Percentiles rank a stretch among this genome's conserved stretches.
Evolutionary conservation across 495 filamentous ascomycete genomes (phyloP).

Genomic region (Thermothielavioides terrestris): DNA sequence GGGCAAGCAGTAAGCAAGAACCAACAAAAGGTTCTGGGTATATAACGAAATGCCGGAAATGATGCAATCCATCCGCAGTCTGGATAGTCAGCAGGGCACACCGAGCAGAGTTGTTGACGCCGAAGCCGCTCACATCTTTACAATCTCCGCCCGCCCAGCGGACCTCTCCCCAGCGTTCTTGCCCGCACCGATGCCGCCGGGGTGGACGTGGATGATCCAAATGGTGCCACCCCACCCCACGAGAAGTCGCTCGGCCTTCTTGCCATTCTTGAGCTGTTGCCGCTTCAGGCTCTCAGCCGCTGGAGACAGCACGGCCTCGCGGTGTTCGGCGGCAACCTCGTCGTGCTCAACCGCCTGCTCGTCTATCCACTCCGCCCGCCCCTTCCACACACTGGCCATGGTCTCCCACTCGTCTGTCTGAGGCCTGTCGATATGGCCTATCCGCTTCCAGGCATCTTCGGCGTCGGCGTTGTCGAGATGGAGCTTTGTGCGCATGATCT

Average conservation of each 20-base stretch:
- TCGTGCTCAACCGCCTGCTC: slow-evolving; percentile 60
- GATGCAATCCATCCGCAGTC: slow-evolving; percentile 89
- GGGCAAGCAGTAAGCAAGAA: slow-evolving; percentile 78
- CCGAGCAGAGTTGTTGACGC: not conserved
- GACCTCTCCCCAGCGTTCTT: slow-evolving; percentile 63
- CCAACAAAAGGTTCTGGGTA: slow-evolving; percentile 79
- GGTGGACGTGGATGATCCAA: slow-evolving; percentile 88
- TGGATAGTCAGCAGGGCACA: slow-evolving; percentile 32
- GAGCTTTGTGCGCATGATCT: slow-evolving; percentile 89
- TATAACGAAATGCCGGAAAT: slow-evolving; percentile 96
- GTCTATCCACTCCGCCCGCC: slow-evolving; percentile 84
- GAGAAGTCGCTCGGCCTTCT: slow-evolving; percentile 65
- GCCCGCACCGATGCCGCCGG: slow-evolving; percentile 57
- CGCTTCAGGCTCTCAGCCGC: slow-evolving; percentile 40
- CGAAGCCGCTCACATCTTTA: slow-evolving; percentile 64
- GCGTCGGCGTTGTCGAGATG: slow-evolving; percentile 66
- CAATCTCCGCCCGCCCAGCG: slow-evolving; percentile 74
- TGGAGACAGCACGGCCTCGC: slow-evolving; percentile 27
- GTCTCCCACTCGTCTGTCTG: slow-evolving; percentile 79
- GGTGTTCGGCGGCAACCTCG: slow-evolving; percentile 33
- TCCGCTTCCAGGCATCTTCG: slow-evolving; percentile 90
- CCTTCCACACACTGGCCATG: slow-evolving; percentile 91
- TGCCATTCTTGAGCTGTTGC: slow-evolving; percentile 34
- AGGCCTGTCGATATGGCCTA: slow-evolving; percentile 82
- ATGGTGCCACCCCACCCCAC: slow-evolving; percentile 94